Base-by-base conservation (phyloP, 208 protist species). In the Leishmania arabica region DNA sequence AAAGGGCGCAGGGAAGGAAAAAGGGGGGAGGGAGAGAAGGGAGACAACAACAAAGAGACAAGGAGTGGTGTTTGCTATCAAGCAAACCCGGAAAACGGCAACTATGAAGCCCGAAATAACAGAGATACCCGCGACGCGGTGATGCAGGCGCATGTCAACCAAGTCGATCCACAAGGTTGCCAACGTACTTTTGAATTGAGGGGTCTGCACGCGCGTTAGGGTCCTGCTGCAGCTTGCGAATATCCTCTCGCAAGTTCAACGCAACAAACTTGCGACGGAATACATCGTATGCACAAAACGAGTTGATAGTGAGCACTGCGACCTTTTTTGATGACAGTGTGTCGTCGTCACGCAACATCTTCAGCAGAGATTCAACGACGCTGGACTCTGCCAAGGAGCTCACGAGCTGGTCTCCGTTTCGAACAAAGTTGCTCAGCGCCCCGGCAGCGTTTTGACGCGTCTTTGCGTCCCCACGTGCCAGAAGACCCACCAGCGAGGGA, bases 381-480 rank as follows among this genome's bases (percentile, higher is more conserved):
- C 90, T 90, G n/a, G 91, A 83, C 31, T 93, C 85, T 45, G 92
- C 79, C 68, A 98, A 85, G 9, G 85, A 78, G 13, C 70, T 75
- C 19, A 91, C 90, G 47, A 99, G 91, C 49, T 86, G 79, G 56
- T 91, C 84, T 13, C 95, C 95, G 85, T 99, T 99, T 62, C 98
- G 88, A 45, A 98, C 96, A 79, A 99, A 94, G 82, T 99, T 99
- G 77, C 97, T 98, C 9, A 99, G 84, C 15, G 97, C 97, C 54
- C 96, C 98, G 1, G 97, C 95, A 21, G 97, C 97, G 72, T 99
- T 99, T 65, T 98, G 90, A 51, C 96, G 84, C n/a, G 96, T 99
- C 89, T 99, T 99, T 40, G 98, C 95, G 62, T 99, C 97, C 24
- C 79, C 62, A 77, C 95, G 96, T 31, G 51, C 74, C 6, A 98